Evolutionary conservation across 192 early-diverging fungal genomes (phyloP).

Genomic region (Coemansia sp.): DNA sequence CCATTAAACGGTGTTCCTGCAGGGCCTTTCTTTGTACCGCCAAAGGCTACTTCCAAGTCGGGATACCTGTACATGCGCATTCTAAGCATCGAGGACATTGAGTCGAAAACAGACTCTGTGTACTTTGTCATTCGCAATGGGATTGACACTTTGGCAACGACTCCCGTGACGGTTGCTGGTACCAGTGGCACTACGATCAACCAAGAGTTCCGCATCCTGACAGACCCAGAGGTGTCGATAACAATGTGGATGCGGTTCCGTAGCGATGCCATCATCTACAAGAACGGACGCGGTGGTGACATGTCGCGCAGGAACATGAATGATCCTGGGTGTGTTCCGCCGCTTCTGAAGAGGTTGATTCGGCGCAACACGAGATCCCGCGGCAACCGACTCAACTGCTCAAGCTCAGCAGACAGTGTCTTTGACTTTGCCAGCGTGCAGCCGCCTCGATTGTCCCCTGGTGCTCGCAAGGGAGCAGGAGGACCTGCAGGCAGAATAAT

Average conservation of each 20-base stretch:
- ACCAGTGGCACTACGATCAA: slow-evolving; percentile 31
- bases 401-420: slow-evolving; percentile 33
- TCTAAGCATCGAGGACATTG: slow-evolving; percentile 52
- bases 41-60: slow-evolving; percentile 32
- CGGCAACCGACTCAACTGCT: slow-evolving; percentile 26
- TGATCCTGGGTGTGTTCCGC: slow-evolving; percentile 38
- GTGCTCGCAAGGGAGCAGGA: slow-evolving; percentile 12
- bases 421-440: slow-evolving; percentile 40
- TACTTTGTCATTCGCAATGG: slow-evolving; percentile 60
- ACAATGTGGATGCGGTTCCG: slow-evolving; percentile 58
- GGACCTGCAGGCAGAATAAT: background rate
- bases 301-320: background rate
- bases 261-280: slow-evolving; percentile 49
- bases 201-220: slow-evolving; percentile 56
- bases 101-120: slow-evolving; percentile 36
- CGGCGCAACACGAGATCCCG: slow-evolving; percentile 54
- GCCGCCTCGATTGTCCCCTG: slow-evolving; percentile 14
- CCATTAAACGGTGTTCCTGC: slow-evolving; percentile 45
- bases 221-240: slow-evolving; percentile 47
- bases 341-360: slow-evolving; percentile 43
- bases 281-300: slow-evolving; percentile 7
- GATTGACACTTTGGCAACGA: slow-evolving; percentile 51
- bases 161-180: slow-evolving; percentile 36
- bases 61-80: slow-evolving; percentile 56
- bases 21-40: slow-evolving; percentile 51